Base-by-base conservation (phyloP, 129 eudicot species). In the Apium graveolens region DNA sequence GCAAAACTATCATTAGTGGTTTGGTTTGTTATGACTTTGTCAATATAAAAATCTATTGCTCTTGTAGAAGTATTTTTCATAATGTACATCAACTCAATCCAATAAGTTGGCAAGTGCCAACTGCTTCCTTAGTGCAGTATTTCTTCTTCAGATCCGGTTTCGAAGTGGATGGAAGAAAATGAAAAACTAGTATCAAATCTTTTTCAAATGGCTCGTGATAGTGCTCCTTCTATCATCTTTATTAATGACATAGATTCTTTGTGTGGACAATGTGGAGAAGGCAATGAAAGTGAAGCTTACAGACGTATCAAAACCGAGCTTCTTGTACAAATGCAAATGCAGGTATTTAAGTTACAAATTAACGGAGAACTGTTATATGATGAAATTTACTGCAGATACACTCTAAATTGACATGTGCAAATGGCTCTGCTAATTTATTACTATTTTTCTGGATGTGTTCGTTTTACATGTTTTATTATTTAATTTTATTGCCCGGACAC, bases 121-220 rank as follows among this genome's bases (percentile, higher is more conserved):
- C 90, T 87, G 81, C 82, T 82, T 76, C 86, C 83, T 85, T 77
- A 68, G 62, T 92, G 91, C 89, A 96, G 99, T 81, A 82, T 96
- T 51, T 96, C 99, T 53, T 96, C 99, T 41, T 96, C 99, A 66
- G 97, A 96, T 82, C 86, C 92, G 84, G 99, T 96, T 34, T 96
- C 99, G 80, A 96, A 96, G 84, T 96, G 99, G 99, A 96, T 96
- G 99, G 99, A 97, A 12, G 99, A 96, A 88, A 96, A 97, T 89
- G 99, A 96, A 81, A 96, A 92, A 87, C 81, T 96, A 73, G 99
- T 96, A 34, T 90, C 99, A 69, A 96, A 90, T 85, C 97, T 96
- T 81, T 96, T 96, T 55, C 81, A 96, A 78, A 96, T 96, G 99
- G 97, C 99, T 62, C 99, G 97, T 49, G 97, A 96, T 82, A 96